Base-by-base conservation (phyloP, 2,329 filamentous ascomycete species). In the Fusarium brachygibbosum region DNA sequence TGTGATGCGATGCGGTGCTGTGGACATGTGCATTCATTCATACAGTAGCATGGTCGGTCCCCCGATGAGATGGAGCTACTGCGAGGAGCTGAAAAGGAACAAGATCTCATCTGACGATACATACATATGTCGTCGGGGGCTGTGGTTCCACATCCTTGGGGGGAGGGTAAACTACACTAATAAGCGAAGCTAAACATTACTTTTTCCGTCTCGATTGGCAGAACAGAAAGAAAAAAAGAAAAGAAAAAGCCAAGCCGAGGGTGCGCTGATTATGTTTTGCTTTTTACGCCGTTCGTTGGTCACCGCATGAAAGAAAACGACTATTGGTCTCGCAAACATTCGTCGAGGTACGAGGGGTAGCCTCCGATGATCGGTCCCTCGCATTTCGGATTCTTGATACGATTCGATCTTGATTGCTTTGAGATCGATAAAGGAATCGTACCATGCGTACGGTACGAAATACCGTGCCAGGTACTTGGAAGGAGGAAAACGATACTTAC, bases 131-230 rank as follows among this genome's bases (percentile, higher is more conserved):
- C 34, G 41, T n/a, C n/a, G 23, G 23, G 23, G 23, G 23, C 4
- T 4, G 32, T 16, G 38, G 23, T 41, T 21, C 38, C 38, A 16
- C 38, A 19, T 37, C 35, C 11, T 37, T 37, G n/a, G 10, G n/a
- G 10, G 16, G 37, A 12, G 17, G 31, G 21, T 9, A 50, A 32
- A 34, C 42, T 11, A 31, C 17, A 28, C 41, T 44, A 25, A 25
- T 25, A 25, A 25, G 23, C 23, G 23, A 25, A 25, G 23, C 23
- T 25, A 44, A 44, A 11, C 16, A 13, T 69, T 72, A 54, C 69
- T 70, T 71, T 71, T 67, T 67, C 35, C 60, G 34, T 44, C 56
- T 71, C 38, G 48, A 40, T 31, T 29, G 28, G 21, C 52, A 14
- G 17, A 38, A 21, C 6, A n/a, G 34, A 37, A 8, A 11, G 17